Base-by-base conservation (phyloP, 1,284 basidiomycete species). In the Trametes hirsuta region DNA sequence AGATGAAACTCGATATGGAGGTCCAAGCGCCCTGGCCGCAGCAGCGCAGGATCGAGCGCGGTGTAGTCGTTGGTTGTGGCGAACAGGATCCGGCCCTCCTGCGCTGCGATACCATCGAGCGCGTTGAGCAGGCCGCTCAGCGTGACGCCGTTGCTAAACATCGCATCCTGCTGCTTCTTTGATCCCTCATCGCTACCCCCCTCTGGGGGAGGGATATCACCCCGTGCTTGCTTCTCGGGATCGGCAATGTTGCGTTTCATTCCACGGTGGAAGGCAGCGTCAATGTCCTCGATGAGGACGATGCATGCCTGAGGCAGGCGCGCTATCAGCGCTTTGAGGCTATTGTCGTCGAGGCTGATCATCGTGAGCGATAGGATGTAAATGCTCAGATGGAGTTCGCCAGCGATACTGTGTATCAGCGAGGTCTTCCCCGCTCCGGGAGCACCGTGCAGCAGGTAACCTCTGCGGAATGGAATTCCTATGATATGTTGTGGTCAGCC, bases 221-320 rank as follows among this genome's bases (percentile, higher is more conserved):
- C n/a, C 25, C 35, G 41, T 15, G 25, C 18, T 24, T 39, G 50
- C 24, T 59, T 65, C 18, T 67, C 65, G 15, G 57, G 56, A 34
- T 66, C 56, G 11, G 59, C 50, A 25, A 63, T 63, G 52, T 80
- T 77, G 25, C 86, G 84, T 56, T 78, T 84, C 48, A 90, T 65
- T 30, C 79, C 79, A 52, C 81, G 80, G 39, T 81, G 82, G 71
- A 91, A 89, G 0, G 88, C 88, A 4, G 86, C 89, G 63, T 92
- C 90, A 56, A 92, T 87, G 68, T 91, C 92, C 73, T 94, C 92
- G 82, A 94, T 90, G 25, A 94, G 76, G 0, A 88, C 84, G 57
- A 94, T 86, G 64, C 86, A 89, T 60, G 81, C 78, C 54, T 84
- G 78, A 46, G 91, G 90, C 2, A 93, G 80, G 5, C 81, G 78